phyloP scores from a whole-genome alignment of 768 basidiomycete species.

The Boletus barrowsii region DNA sequence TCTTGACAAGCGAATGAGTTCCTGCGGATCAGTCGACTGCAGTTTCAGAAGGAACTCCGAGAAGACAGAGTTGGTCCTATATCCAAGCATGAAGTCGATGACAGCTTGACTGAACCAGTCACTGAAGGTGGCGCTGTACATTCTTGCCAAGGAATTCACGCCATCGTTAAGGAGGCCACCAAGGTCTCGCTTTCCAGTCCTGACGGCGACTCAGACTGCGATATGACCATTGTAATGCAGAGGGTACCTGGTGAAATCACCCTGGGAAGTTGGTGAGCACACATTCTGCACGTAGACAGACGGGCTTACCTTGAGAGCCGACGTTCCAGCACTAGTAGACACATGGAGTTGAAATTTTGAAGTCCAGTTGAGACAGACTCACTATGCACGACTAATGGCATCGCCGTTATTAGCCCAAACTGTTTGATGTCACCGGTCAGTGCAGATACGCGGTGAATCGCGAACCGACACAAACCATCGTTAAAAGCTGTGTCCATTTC shows the following conservation, averaged over 20 bases:
- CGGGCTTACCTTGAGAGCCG: constrained; percentile 79
- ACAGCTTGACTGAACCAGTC: constrained; percentile 98
- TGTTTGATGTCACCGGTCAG: constrained; percentile 24
- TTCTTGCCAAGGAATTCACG: constrained; percentile 87
- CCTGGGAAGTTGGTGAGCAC: constrained; percentile 39
- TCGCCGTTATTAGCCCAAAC: constrained; percentile 99
- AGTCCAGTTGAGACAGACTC: constrained; percentile 27
- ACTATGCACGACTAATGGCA: constrained; percentile 87
- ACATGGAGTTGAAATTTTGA: neutral
- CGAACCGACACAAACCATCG: constrained; percentile 48
- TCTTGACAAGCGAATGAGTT: constrained; percentile 82
- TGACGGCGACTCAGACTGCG: constrained; percentile 25
- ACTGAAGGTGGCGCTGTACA: constrained; percentile 85
- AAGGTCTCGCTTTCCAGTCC: constrained; percentile 95
- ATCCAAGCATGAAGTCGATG: constrained; percentile 88
- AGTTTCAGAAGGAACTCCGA: constrained; percentile 89
- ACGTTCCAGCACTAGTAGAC: constrained; percentile 82
- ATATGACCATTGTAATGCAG: neutral
- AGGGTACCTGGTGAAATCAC: constrained; percentile 79
- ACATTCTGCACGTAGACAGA: neutral
- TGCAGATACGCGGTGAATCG: neutral
- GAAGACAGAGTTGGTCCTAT: constrained; percentile 84
- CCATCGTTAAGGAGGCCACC: constrained; percentile 93
- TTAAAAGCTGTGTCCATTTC: constrained; percentile 77
- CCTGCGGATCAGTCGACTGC: constrained; percentile 87